Evolutionary conservation across 345 rosid genomes (phyloP).

Genomic region (Camelina sativa): DNA sequence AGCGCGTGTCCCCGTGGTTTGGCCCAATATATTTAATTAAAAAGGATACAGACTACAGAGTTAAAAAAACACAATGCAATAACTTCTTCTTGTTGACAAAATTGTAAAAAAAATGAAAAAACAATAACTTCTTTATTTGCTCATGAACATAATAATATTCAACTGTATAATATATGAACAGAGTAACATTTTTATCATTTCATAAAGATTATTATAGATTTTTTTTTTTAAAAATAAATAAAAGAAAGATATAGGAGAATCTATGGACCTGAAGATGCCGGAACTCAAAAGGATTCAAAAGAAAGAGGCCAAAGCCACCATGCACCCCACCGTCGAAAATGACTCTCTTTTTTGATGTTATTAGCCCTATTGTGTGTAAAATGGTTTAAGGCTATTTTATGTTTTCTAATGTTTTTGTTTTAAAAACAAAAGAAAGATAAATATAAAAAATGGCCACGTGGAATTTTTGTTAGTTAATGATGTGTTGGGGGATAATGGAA

Average conservation of each 20-base stretch:
- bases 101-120: background rate
- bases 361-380: constrained; percentile 8
- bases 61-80: background rate
- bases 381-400: background rate
- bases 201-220: too few relatives aligned
- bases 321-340: constrained; percentile 26
- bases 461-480: constrained; percentile 2
- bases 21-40: constrained; percentile 34
- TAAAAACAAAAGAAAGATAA: background rate
- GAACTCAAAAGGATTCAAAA: constrained; percentile 20
- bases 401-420: background rate
- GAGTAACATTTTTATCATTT: background rate
- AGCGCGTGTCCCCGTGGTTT: constrained; percentile 45
- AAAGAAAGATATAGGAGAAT: constrained; percentile 3
- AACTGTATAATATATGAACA: background rate
- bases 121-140: background rate
- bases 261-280: constrained; percentile 32
- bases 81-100: constrained; percentile 2
- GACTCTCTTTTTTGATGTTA: constrained; percentile 9
- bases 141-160: background rate
- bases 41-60: constrained; percentile 1
- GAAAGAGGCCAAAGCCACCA: constrained; percentile 30
- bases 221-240: background rate
- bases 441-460: constrained; percentile 23
- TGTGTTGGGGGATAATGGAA: constrained; percentile 10